Percentiles rank a stretch among this genome's conserved stretches.
Evolutionary conservation across 257 asterid genomes (phyloP).

Genomic region (Przewalskia tangutica): DNA sequence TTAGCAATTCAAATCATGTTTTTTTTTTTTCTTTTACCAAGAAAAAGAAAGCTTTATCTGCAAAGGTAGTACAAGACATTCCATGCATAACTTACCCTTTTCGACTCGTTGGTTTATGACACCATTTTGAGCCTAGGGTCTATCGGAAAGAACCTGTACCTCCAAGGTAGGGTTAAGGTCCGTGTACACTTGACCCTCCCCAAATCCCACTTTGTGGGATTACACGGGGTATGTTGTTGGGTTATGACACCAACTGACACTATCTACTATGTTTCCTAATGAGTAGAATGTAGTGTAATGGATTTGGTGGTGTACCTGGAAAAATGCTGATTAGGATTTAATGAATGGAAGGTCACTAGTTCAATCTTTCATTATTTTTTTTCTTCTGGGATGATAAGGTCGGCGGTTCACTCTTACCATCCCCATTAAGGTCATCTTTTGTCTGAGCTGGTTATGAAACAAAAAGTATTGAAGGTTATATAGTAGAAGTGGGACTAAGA

Average conservation of each 20-base stretch:
- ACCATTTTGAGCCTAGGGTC: no score
- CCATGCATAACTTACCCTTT: not conserved
- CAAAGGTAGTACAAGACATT: not conserved
- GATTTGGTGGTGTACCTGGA: not conserved
- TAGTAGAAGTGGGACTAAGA: not conserved
- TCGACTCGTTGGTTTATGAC: not conserved
- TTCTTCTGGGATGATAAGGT: not conserved
- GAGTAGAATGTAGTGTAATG: not conserved
- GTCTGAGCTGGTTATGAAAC: not conserved
- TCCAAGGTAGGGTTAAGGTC: no score
- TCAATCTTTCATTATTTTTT: not conserved
- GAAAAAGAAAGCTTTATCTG: not conserved
- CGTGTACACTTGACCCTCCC: no score
- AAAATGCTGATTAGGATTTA: not conserved
- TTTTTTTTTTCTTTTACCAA: not conserved
- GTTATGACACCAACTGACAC: not conserved
- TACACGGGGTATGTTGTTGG: no score
- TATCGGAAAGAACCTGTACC: no score
- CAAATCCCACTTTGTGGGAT: no score
- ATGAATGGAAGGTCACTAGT: not conserved
- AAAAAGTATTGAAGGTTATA: not conserved
- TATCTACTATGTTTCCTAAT: not conserved
- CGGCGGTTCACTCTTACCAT: not conserved
- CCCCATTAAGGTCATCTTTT: not conserved
- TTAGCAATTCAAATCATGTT: not conserved